phyloP scores from a whole-genome alignment of 371 early-diverging fungal species.

The Mortierella sp. region DNA sequence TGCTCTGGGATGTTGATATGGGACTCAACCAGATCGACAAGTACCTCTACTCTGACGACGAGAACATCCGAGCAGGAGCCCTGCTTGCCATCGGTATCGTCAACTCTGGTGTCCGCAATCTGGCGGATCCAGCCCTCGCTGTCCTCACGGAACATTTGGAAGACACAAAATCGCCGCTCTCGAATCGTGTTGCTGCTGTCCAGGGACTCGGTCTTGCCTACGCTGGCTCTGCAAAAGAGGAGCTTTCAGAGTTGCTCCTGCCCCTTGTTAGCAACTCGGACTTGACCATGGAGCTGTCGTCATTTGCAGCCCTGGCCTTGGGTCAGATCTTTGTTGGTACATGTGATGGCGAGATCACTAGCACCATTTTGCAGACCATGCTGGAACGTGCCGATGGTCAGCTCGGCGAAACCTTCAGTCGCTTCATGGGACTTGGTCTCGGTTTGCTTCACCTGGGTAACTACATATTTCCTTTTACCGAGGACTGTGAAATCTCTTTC shows the following conservation, averaged over 20 bases:
- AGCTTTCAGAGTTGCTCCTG: constrained; percentile 84
- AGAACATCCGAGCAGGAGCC: constrained; percentile 90
- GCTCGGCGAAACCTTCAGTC: constrained; percentile 84
- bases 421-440: constrained; percentile 94
- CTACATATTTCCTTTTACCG: neutral
- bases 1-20: constrained; percentile 94
- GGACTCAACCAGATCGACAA: constrained; percentile 94
- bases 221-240: constrained; percentile 91
- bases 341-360: constrained; percentile 92
- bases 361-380: constrained; percentile 93
- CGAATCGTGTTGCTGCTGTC: constrained; percentile 56
- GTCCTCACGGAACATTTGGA: constrained; percentile 89
- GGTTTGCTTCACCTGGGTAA: constrained; percentile 85
- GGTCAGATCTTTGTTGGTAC: constrained; percentile 94
- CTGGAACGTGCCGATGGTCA: constrained; percentile 92
- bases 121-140: constrained; percentile 94
- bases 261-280: constrained; percentile 87
- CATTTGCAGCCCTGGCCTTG: constrained; percentile 90
- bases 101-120: constrained; percentile 89
- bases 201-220: constrained; percentile 93
- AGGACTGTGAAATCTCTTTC: neutral
- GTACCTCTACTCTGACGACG: constrained; percentile 90
- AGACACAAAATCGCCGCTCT: constrained; percentile 57
- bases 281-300: constrained; percentile 90
- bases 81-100: constrained; percentile 94